Base-by-base conservation (phyloP, 345 rosid species). In the Eucalyptus cladocalyx region DNA sequence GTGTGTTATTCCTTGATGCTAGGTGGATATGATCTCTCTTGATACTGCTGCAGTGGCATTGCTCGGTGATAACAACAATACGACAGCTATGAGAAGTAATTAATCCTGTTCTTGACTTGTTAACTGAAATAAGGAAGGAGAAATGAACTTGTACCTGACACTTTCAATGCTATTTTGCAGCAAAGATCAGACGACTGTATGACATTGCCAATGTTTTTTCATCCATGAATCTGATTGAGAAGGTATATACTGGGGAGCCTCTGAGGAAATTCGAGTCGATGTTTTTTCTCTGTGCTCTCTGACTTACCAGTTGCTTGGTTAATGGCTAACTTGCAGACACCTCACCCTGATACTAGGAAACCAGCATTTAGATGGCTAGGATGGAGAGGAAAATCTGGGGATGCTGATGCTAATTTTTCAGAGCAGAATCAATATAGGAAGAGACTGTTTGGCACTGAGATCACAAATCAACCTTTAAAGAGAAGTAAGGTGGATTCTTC, bases 351-450 rank as follows among this genome's bases (percentile, higher is more conserved):
- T 87, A 96, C 91, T 76, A 95, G 94, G 92, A 96, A 91, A 89
- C 93, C 98, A 9, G 98, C 98, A 65, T 97, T 93, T 88, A 95
- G 94, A 93, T 97, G 99, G 99, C 83, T 95, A 89, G 99, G 97
- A 89, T 91, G 93, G 94, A 90, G 88, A 87, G 93, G 93, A 86
- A 51, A 51, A 28, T 53, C 49, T 23, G 88, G 89, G 86, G 87
- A 60, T 83, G 90, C 19, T 50, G 80, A 88, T 87, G 87, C 87
- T 10, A 47, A 87, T 89, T 60, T 88, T 87, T 89, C 91, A 90
- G 91, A 87, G 69, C 88, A 87, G 86, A 91, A 58, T 8, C 93
- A 94, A 91, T 56, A 94, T 76, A 95, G 91, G 90, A 97, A 95
- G 90, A 93, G 97, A 86, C 83, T 12, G 51, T 97, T 96, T 89